Evolutionary conservation across 306 rosid species (phyloP).

Genomic region (Clitoria ternatea): DNA sequence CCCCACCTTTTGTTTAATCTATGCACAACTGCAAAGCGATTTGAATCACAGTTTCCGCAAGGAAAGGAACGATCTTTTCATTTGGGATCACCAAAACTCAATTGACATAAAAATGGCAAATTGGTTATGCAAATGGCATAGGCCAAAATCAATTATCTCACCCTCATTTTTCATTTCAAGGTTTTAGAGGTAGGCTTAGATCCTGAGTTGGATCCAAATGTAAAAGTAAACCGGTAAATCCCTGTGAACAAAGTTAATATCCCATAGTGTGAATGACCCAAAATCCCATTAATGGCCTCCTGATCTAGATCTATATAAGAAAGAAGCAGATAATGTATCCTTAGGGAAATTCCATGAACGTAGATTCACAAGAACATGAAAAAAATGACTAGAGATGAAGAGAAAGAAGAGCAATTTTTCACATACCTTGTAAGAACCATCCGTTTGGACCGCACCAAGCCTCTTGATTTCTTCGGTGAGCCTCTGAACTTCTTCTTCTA

Average conservation of each 20-base stretch:
- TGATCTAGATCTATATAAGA: conserved; percentile 35
- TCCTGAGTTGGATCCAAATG: neutral
- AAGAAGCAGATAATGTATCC: conserved; percentile 7
- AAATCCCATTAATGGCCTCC: neutral
- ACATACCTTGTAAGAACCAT: conserved; percentile 85
- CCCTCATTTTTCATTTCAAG: neutral
- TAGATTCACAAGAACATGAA: neutral
- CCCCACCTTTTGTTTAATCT: neutral
- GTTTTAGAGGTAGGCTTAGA: neutral
- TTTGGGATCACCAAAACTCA: neutral
- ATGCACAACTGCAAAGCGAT: neutral
- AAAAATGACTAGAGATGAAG: neutral
- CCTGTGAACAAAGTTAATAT: neutral
- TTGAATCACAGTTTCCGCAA: neutral
- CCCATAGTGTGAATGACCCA: conserved; percentile 6
- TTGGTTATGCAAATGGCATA: neutral
- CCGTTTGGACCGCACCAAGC: conserved; percentile 69
- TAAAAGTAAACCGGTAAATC: neutral
- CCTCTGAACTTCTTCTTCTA: conserved; percentile 84
- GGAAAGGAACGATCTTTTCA: neutral
- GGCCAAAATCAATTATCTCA: neutral
- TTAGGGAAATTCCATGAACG: neutral
- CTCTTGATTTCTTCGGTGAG: conserved; percentile 72
- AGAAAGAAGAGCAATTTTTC: neutral
- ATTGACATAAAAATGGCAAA: neutral